Conservation (phyloP, 495 filamentous ascomycete species). For the Penicillium coprophilum region DNA sequence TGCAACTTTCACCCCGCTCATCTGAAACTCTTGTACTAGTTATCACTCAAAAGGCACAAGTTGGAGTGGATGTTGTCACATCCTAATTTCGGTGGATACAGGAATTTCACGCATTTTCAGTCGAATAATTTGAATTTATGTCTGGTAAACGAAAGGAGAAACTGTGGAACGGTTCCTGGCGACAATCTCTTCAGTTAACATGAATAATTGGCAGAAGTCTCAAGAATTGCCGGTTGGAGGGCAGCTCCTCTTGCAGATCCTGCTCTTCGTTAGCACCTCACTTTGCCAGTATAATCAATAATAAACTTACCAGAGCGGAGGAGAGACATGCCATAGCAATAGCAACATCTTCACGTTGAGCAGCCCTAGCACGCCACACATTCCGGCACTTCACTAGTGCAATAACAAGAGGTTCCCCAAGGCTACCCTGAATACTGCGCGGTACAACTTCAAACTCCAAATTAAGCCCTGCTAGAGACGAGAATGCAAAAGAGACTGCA, state of each 20-base stretch:
- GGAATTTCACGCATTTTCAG: too few relatives aligned
- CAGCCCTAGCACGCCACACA: constrained; percentile 2
- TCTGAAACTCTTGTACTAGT: too few relatives aligned
- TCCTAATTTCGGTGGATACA: too few relatives aligned
- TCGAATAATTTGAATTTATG: too few relatives aligned
- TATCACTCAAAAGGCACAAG: too few relatives aligned
- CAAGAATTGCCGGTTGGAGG: not conserved
- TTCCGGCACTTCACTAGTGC: not conserved
- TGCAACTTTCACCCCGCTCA: not conserved
- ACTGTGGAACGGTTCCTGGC: not conserved
- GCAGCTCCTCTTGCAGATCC: constrained; percentile 1
- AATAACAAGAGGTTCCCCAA: not conserved
- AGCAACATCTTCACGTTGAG: not conserved
- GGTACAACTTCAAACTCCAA: not conserved
- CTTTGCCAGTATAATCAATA: not conserved
- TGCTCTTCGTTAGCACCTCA: not conserved
- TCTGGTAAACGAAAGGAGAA: not conserved
- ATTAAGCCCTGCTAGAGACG: not conserved
- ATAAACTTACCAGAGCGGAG: constrained; percentile 1
- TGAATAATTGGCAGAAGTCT: constrained; percentile 1
- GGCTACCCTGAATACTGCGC: constrained; percentile 1
- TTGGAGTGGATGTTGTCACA: too few relatives aligned
- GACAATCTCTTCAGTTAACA: not conserved
- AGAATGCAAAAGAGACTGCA: not conserved
- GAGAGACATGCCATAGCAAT: not conserved